These are phyloP conservation scores for Panellus pusillus DNA, from an alignment of 768 basidiomycete genomes.

Conservation along the genomic window DNA sequence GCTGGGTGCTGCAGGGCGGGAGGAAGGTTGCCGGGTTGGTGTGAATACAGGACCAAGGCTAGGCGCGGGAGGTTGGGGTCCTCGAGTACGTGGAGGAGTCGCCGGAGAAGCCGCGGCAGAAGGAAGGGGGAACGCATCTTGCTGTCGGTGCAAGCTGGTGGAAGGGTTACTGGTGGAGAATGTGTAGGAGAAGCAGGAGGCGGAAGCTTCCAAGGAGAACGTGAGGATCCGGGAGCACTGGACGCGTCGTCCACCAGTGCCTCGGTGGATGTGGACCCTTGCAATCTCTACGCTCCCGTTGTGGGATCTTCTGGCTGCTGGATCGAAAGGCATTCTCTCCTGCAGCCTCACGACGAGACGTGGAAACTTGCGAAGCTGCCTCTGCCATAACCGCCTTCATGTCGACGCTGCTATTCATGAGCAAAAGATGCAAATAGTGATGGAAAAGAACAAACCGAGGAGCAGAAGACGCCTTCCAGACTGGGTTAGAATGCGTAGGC, in stretches of 20 bases:
- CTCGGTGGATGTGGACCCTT: conserved; percentile 1
- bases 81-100: conserved; percentile 23
- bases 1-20: conserved; percentile 26
- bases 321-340: conserved; percentile 3
- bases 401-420: conserved; percentile 55
- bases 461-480: conserved; percentile 50
- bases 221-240: conserved; percentile 3
- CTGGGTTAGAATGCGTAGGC: conserved; percentile 26
- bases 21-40: conserved; percentile 49
- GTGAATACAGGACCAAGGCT: conserved; percentile 66
- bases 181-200: conserved; percentile 2
- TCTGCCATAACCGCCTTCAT: conserved; percentile 89
- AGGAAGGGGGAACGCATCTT: conserved; percentile 18
- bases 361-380: conserved; percentile 35
- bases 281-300: conserved; percentile 13
- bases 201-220: conserved; percentile 18
- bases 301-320: conserved; percentile 17
- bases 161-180: conserved; percentile 10
- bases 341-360: conserved; percentile 12
- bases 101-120: conserved; percentile 21
- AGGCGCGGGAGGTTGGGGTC: conserved; percentile 31
- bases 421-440: conserved; percentile 11
- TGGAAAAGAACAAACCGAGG: conserved; percentile 46
- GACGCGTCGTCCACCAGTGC: neutral
- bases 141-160: conserved; percentile 19